A percentile compares a stretch with the other conserved stretches of the same genome.
These are phyloP conservation scores for Acacia melanoxylon DNA, from an alignment of 306 rosid genomes.

Conservation along the genomic window DNA sequence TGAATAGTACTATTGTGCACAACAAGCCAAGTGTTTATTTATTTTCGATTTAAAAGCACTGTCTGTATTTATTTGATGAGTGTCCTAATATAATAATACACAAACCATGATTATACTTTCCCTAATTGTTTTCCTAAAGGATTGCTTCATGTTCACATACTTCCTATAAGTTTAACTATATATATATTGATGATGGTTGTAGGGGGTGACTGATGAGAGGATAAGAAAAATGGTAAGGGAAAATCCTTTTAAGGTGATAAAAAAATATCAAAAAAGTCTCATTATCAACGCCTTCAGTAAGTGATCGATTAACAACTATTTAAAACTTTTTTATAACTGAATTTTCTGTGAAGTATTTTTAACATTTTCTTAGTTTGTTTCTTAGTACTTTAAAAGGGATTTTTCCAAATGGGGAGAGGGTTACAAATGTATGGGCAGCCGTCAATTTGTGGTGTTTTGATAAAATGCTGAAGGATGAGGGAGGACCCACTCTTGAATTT, in stretches of 20 bases:
- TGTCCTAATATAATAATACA: neutral
- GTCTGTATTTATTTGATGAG: too few species aligned
- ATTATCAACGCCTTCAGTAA: too few species aligned
- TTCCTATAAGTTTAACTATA: too few species aligned
- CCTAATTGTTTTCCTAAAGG: neutral
- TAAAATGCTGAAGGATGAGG: neutral
- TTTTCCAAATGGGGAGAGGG: neutral
- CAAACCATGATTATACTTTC: neutral
- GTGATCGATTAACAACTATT: too few species aligned
- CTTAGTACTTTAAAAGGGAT: too few species aligned
- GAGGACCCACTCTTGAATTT: conserved; percentile 9
- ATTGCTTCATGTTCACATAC: neutral
- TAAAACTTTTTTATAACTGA: too few species aligned
- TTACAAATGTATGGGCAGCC: neutral
- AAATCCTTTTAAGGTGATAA: too few species aligned
- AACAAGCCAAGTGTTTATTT: neutral
- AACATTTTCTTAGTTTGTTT: too few species aligned
- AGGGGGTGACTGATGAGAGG: neutral
- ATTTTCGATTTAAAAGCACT: neutral
- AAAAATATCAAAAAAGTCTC: too few species aligned
- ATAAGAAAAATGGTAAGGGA: neutral
- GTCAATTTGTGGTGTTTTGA: neutral
- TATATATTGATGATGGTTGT: neutral
- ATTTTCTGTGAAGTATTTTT: too few species aligned
- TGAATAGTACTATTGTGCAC: neutral